These are phyloP conservation scores for Aspergillus latus DNA, from an alignment of 2,329 filamentous ascomycete species.

Conservation along the genomic window DNA sequence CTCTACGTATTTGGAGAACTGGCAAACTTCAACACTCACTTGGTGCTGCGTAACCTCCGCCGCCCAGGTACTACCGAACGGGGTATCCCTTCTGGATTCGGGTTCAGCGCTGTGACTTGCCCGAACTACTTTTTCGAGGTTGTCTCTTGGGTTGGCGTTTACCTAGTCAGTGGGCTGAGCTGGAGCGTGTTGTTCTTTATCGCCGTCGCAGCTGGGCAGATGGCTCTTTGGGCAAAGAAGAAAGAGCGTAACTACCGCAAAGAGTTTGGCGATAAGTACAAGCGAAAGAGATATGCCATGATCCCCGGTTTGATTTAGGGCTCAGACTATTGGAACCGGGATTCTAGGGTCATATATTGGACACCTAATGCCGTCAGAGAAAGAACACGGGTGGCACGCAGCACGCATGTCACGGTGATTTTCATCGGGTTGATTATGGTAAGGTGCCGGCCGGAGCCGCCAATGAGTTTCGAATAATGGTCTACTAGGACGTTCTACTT, in stretches of 20 bases:
- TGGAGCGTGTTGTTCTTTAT: slow-evolving; percentile 77
- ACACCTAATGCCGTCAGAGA: background rate
- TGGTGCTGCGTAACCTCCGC: slow-evolving; percentile 74
- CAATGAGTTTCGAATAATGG: background rate
- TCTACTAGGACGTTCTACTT: background rate
- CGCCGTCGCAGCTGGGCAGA: slow-evolving; percentile 69
- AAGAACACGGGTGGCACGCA: background rate
- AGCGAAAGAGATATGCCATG: slow-evolving; percentile 86
- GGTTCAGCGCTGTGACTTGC: slow-evolving; percentile 85
- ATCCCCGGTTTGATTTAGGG: slow-evolving; percentile 72
- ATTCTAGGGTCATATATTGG: background rate
- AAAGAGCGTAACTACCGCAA: slow-evolving; percentile 89
- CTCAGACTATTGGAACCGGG: background rate
- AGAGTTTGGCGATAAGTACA: slow-evolving; percentile 91
- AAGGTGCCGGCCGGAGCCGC: background rate
- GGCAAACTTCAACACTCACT: slow-evolving; percentile 76
- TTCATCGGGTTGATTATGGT: background rate
- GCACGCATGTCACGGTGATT: background rate
- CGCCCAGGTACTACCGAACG: slow-evolving; percentile 78
- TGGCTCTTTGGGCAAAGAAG: slow-evolving; percentile 84
- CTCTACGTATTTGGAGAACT: slow-evolving; percentile 77
- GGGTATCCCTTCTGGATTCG: slow-evolving; percentile 81
- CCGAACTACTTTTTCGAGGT: slow-evolving; percentile 97
- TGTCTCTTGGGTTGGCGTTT: slow-evolving; percentile 80
- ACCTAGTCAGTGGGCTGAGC: slow-evolving; percentile 71